Base-by-base conservation (phyloP, 169 alveolate genomes). In the Plasmodium billcollinsi region DNA sequence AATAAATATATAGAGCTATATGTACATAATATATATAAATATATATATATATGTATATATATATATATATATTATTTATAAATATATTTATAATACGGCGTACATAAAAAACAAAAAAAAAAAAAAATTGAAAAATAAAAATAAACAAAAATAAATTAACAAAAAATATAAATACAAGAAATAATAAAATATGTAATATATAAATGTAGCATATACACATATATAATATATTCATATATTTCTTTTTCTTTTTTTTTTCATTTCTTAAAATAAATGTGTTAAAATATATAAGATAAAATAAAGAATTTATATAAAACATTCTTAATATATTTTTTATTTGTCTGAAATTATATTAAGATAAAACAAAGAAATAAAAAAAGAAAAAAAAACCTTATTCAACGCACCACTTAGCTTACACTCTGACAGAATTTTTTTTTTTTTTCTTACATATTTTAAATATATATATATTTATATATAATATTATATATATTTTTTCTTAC, bases 391-490 rank as follows among this genome's bases (percentile, higher is more conserved):
- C 66, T 76, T 50, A 52, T 18, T 71, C 74, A 76, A 45, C 69
- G 89, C 89, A 76, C 89, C 89, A 76, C 89, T 76, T 76, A 50
- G 89, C 89, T 65, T 76, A 76, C 39, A 76, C 65, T 45, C 66
- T 76, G 89, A 54, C 89, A 76, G 89, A 76, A 76, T 76, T 76
- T 76, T 76, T 76, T 76, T 76, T 76, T 73, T 73, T 74, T 74
- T 59, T 56, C 69, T 43, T 52, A 56, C 54, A 73, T 73, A 21
- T 50, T 39, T 20, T 14, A 61, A 24, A 45, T 50, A 50, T 29
- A 29, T 29, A 29, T 24, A 29, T 29, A 29, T 29, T 1, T 29
- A 29, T 29, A 3, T n/a, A 50, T 50, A 14, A 50, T n/a, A 14
- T 50, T 50, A 14, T 50, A 50, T 6, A 50, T 50, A 50, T 50